phyloP scores from a whole-genome alignment of 257 asterid species.

The Anisodus tanguticus region DNA sequence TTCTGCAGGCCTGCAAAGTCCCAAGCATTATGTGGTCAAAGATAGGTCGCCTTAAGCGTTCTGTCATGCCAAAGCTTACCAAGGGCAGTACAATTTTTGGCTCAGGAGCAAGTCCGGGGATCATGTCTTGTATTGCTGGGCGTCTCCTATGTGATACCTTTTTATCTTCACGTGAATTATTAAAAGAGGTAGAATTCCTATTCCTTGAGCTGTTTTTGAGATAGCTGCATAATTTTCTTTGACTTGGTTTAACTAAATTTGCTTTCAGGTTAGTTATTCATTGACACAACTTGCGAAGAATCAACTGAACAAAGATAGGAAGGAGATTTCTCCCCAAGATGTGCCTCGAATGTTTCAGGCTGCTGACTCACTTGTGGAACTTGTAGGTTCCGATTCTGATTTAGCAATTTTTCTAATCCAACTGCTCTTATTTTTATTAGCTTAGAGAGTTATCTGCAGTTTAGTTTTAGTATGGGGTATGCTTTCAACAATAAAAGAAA shows the following conservation, averaged over 20 bases:
- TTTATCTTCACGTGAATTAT: conserved; percentile 82
- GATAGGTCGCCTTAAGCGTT: conserved; percentile 94
- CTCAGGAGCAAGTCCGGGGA: conserved; percentile 93
- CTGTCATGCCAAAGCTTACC: conserved; percentile 85
- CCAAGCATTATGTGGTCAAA: conserved; percentile 90
- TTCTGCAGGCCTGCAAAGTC: conserved; percentile 73
- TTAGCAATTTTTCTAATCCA: neutral
- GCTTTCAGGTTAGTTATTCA: conserved; percentile 89
- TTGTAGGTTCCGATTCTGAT: conserved; percentile 58
- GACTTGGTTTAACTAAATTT: conserved; percentile 28
- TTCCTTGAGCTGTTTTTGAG: conserved; percentile 30
- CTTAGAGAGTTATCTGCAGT: neutral
- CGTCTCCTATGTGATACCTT: conserved; percentile 95
- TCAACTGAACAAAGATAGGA: conserved; percentile 79
- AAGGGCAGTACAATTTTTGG: conserved; percentile 79
- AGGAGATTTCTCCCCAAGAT: conserved; percentile 83
- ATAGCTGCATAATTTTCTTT: conserved; percentile 21
- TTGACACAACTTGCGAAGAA: conserved; percentile 85
- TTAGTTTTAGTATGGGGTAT: neutral
- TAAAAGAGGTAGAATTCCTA: conserved; percentile 72
- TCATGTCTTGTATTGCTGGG: conserved; percentile 92
- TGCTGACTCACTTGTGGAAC: conserved; percentile 75
- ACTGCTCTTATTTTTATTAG: neutral
- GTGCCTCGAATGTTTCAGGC: conserved; percentile 80
- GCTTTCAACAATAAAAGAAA: neutral